phyloP scores from a whole-genome alignment of 2,329 filamentous ascomycete species.

The Exophiala bonariae region DNA sequence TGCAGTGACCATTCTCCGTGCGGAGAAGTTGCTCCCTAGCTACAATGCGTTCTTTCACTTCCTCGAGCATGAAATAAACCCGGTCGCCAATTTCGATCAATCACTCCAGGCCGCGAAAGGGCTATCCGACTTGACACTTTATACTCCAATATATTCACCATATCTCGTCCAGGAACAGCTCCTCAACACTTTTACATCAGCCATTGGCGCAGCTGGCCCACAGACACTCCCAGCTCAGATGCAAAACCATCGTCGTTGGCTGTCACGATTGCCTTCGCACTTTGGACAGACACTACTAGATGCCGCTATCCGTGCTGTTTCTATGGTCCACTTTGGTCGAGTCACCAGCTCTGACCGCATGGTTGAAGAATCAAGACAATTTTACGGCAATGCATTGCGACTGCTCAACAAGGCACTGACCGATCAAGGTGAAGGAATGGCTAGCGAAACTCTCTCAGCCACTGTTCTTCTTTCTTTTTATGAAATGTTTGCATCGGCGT shows the following conservation, averaged over 20 bases:
- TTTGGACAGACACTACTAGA: conserved; percentile 27
- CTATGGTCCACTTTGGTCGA: conserved; percentile 32
- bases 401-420: conserved; percentile 33
- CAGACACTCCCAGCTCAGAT: conserved; percentile 13
- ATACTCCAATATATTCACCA: conserved; percentile 18
- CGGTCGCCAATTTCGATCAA: conserved; percentile 3
- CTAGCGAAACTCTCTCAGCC: conserved; percentile 35
- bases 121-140: conserved; percentile 11
- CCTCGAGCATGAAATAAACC: conserved; percentile 14
- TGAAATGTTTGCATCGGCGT: conserved; percentile 39
- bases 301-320: conserved; percentile 31
- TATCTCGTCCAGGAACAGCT: conserved; percentile 26
- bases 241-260: conserved; percentile 24
- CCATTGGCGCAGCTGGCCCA: conserved; percentile 4
- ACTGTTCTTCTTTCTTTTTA: conserved; percentile 38
- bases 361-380: conserved; percentile 32
- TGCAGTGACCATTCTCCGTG: not conserved
- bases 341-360: conserved; percentile 25
- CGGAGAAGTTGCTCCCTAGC: conserved; percentile 6
- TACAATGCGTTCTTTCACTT: conserved; percentile 13
- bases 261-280: conserved; percentile 21
- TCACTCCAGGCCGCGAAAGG: too few species aligned
- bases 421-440: conserved; percentile 31
- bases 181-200: conserved; percentile 18
- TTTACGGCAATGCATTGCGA: conserved; percentile 34